Evolutionary conservation across 2,329 filamentous ascomycete species (phyloP).

Genomic region (Kalmusia sp.): DNA sequence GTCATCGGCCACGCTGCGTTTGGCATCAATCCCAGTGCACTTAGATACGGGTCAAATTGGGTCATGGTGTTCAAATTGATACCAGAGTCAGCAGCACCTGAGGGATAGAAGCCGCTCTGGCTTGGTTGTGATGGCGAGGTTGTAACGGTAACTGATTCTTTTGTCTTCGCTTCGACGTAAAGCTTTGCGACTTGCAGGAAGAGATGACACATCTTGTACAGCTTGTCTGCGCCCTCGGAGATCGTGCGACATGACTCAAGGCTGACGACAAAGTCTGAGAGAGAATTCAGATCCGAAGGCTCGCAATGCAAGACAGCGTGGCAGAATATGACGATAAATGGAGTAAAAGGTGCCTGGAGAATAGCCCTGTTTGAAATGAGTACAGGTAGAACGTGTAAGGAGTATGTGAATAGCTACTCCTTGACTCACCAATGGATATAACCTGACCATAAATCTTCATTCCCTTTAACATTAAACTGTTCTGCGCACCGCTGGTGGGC

Average conservation of each 20-base stretch:
- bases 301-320: slow-evolving; percentile 60
- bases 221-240: slow-evolving; percentile 66
- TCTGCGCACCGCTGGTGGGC: slow-evolving; percentile 36
- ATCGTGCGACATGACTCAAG: slow-evolving; percentile 59
- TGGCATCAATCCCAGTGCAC: slow-evolving; percentile 67
- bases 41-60: slow-evolving; percentile 69
- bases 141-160: slow-evolving; percentile 43
- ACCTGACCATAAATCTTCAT: slow-evolving; percentile 42
- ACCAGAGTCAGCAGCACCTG: background rate
- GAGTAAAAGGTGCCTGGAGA: slow-evolving; percentile 56
- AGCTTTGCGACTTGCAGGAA: slow-evolving; percentile 67
- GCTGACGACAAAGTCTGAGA: slow-evolving; percentile 64
- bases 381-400: background rate
- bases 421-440: slow-evolving; percentile 42
- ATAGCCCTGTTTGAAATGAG: slow-evolving; percentile 35
- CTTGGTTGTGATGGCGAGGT: background rate
- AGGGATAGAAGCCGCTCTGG: background rate
- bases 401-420: too few relatives aligned
- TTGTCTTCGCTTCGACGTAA: slow-evolving; percentile 66
- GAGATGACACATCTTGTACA: slow-evolving; percentile 68
- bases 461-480: slow-evolving; percentile 40
- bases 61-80: slow-evolving; percentile 36
- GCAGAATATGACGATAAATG: slow-evolving; percentile 59
- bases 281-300: slow-evolving; percentile 59
- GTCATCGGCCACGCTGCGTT: slow-evolving; percentile 34